These are phyloP conservation scores for Nyssa sinensis DNA, from an alignment of 148 eudicot genomes.

Conservation along the genomic window DNA sequence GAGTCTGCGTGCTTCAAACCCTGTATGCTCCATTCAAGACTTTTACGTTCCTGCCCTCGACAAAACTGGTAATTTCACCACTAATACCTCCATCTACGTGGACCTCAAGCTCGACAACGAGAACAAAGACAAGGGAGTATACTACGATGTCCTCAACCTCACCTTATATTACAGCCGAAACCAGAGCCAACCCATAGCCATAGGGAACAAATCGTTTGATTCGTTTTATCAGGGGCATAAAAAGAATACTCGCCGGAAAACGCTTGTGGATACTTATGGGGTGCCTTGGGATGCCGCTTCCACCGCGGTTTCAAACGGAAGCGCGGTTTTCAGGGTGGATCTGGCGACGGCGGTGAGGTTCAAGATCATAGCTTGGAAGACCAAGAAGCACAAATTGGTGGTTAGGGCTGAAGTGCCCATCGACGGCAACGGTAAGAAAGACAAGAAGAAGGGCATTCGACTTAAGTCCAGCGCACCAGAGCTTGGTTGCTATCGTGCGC, in stretches of 20 bases:
- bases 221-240: slow-evolving; percentile 63
- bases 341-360: slow-evolving; percentile 54
- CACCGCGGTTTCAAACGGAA: slow-evolving; percentile 19
- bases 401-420: slow-evolving; percentile 50
- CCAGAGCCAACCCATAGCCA: slow-evolving; percentile 21
- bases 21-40: slow-evolving; percentile 58
- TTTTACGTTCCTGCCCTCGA: slow-evolving; percentile 63
- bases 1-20: slow-evolving; percentile 40
- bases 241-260: slow-evolving; percentile 43
- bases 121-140: slow-evolving; percentile 55
- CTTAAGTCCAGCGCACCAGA: slow-evolving; percentile 44
- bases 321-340: slow-evolving; percentile 51
- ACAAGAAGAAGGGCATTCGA: slow-evolving; percentile 38
- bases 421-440: slow-evolving; percentile 33
- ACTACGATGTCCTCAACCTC: slow-evolving; percentile 47
- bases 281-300: slow-evolving; percentile 40
- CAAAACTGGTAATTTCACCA: slow-evolving; percentile 28
- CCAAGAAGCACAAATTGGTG: slow-evolving; percentile 39
- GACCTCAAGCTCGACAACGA: slow-evolving; percentile 57
- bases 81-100: slow-evolving; percentile 37
- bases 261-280: slow-evolving; percentile 20
- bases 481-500: neutral
- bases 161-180: slow-evolving; percentile 36
- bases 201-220: slow-evolving; percentile 15
- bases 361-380: slow-evolving; percentile 53